Base-by-base conservation (phyloP, 257 asterid genomes). In the Cynanchum wilfordii region DNA sequence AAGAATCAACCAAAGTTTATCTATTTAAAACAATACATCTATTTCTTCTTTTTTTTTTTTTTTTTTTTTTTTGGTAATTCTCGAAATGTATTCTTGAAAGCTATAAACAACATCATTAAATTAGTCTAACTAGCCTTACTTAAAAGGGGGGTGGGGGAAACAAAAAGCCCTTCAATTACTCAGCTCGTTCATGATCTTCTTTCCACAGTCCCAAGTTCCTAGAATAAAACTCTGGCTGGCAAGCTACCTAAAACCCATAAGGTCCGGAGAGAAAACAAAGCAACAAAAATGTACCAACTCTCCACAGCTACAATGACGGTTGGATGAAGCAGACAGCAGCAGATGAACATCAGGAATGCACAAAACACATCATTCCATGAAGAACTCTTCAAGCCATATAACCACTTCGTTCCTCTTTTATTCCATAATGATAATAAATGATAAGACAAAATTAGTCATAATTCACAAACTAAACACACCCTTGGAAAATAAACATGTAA, bases 331-430 rank as follows among this genome's bases (percentile, higher is more conserved):
- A 19, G 12, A 17, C 24, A 64, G 33, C 4, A 22, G 58, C 44
- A 30, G 67, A 0, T 62, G 24, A 47, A 13, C 56, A 9, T 0
- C 25, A 10, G 36, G 27, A 42, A 44, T 24, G 38, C 36, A 22
- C 1, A 42, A 42, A 50, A 40, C 29, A 68, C 27, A 68, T 82
- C 79, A 85, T 27, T 90, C 92, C 84, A 89, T 19, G 13, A 84
- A 81, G 80, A 89, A 93, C 68, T 89, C 90, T 73, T 89, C 89
- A 44, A 93, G 92, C 97, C 97, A 93, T 80, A 93, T 85, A 56
- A 93, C 86, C 64, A 90, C 92, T 81, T 93, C 98, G 69, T 90
- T 90, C 88, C 97, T 88, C 98, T 90, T 47, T 55, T 10, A 62
- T 52, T 52, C 58, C 24, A 52, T 19, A 52, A 52, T 19, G 13